Conservation (phyloP, 371 early-diverging fungal genomes). For the Dichotomocladium elegans region DNA sequence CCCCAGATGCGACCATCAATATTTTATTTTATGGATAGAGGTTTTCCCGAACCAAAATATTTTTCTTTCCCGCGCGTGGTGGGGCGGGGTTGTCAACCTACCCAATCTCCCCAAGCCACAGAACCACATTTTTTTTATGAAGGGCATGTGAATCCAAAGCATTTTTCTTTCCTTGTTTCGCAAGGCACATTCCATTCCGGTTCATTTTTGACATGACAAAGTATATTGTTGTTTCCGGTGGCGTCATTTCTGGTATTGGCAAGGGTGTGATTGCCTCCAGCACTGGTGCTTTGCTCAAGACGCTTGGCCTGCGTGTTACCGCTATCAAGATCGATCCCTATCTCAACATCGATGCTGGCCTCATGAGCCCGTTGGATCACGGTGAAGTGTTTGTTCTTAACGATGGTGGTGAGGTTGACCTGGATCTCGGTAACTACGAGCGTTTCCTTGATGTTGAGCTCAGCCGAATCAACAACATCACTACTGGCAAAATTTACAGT, state of each 20-base stretch:
- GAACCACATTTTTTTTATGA: slow-evolving; percentile 10
- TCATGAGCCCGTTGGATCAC: slow-evolving; percentile 96
- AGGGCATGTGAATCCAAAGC: background rate
- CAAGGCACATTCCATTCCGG: slow-evolving; percentile 3
- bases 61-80: too few relatives aligned
- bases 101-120: too few relatives aligned
- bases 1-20: too few relatives aligned
- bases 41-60: background rate
- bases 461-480: slow-evolving; percentile 96
- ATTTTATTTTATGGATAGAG: too few relatives aligned
- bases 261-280: slow-evolving; percentile 99
- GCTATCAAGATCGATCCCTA: slow-evolving; percentile 99
- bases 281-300: slow-evolving; percentile 94
- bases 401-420: slow-evolving; percentile 99
- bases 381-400: slow-evolving; percentile 99
- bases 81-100: too few relatives aligned
- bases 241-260: slow-evolving; percentile 98
- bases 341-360: slow-evolving; percentile 99
- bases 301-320: slow-evolving; percentile 92
- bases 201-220: slow-evolving; percentile 54
- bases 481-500: slow-evolving; percentile 98
- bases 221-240: slow-evolving; percentile 98
- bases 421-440: slow-evolving; percentile 99
- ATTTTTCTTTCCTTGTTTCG: slow-evolving; percentile 6
- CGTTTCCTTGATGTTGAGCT: slow-evolving; percentile 94